Evolutionary conservation across 176 grass and related monocot genomes (phyloP).

Genomic region (Saccharum spontaneum): DNA sequence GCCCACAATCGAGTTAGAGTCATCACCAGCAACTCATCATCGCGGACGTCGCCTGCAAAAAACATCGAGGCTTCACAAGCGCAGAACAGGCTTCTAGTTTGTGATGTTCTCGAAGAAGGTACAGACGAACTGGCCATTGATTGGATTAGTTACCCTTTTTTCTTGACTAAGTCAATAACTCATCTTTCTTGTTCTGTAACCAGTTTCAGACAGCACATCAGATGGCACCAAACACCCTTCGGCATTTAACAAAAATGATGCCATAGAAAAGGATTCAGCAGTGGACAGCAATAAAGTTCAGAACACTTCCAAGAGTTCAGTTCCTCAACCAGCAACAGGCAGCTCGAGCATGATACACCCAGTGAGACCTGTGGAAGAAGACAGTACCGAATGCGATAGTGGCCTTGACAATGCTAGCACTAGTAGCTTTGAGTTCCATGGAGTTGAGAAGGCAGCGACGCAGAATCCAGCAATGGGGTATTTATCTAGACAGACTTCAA

Average conservation of each 20-base stretch:
- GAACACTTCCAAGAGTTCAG: slow-evolving; percentile 35
- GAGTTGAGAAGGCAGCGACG: slow-evolving; percentile 32
- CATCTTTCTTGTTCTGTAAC: slow-evolving; percentile 6
- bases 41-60: slow-evolving; percentile 71
- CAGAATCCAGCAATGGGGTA: slow-evolving; percentile 47
- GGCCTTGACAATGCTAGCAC: slow-evolving; percentile 59
- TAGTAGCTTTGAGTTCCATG: slow-evolving; percentile 87
- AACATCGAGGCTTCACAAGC: slow-evolving; percentile 43
- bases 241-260: slow-evolving; percentile 30
- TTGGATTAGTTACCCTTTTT: slow-evolving; percentile 12
- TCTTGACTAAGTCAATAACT: slow-evolving; percentile 17
- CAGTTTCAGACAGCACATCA: slow-evolving; percentile 60
- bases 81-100: slow-evolving; percentile 60
- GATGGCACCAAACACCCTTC: slow-evolving; percentile 43
- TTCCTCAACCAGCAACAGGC: slow-evolving; percentile 46
- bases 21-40: slow-evolving; percentile 67
- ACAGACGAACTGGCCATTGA: neutral
- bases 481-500: slow-evolving; percentile 60
- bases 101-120: slow-evolving; percentile 79
- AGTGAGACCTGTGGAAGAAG: slow-evolving; percentile 65
- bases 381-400: slow-evolving; percentile 57
- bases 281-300: slow-evolving; percentile 33
- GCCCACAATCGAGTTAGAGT: slow-evolving; percentile 60
- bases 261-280: slow-evolving; percentile 13
- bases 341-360: slow-evolving; percentile 81